Evolutionary conservation across 495 filamentous ascomycete genomes (phyloP).

Genomic region (Penicillium nucicola): DNA sequence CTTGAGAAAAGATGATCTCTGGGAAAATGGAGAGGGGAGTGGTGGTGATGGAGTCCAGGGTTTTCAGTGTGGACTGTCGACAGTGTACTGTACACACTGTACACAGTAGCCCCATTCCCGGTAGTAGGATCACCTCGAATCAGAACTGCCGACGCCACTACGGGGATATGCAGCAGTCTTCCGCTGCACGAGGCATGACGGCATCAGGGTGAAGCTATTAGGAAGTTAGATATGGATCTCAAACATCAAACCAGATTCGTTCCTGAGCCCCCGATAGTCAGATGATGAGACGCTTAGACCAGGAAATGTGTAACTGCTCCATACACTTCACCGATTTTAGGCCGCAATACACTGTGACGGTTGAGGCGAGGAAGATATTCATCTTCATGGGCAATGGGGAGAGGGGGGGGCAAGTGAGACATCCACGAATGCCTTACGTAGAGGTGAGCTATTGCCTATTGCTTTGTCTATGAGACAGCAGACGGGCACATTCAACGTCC

Average conservation of each 20-base stretch:
- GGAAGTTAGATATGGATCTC: no score
- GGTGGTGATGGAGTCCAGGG: no score
- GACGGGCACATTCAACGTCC: no score
- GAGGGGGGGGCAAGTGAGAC: neutral
- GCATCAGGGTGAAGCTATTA: neutral
- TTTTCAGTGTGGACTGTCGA: no score
- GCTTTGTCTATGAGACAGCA: conserved; percentile 2
- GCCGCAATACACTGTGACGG: no score
- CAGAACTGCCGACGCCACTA: conserved; percentile 22
- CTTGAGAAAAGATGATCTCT: neutral
- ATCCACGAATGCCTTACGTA: neutral
- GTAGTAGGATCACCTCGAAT: conserved; percentile 16
- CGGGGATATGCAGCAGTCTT: conserved; percentile 11
- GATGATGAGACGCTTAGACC: conserved; percentile 22
- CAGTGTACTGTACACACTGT: no score
- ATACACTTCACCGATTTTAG: neutral
- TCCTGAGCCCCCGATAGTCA: conserved; percentile 26
- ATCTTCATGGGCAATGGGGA: no score
- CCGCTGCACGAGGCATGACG: conserved; percentile 13
- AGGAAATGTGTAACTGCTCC: neutral
- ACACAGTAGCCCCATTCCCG: conserved; percentile 9
- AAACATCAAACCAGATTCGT: conserved; percentile 25
- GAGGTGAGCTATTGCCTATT: no score
- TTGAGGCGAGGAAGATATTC: no score
- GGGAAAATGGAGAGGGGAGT: no score